phyloP scores from a whole-genome alignment of 495 filamentous ascomycete genomes.

The Chaetomium cochliodes region DNA sequence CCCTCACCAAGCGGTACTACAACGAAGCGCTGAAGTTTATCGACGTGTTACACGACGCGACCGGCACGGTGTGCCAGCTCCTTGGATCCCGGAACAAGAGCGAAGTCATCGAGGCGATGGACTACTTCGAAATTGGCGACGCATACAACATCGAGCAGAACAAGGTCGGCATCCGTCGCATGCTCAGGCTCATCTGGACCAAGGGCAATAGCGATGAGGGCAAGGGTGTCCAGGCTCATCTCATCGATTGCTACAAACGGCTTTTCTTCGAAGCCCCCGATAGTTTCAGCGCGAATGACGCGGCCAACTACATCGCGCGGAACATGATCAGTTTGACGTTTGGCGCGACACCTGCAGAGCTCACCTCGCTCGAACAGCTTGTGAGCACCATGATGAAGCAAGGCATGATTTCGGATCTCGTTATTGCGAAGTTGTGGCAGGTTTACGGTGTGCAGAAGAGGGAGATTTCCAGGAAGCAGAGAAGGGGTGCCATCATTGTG shows the following conservation, averaged over 20 bases:
- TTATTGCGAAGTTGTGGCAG: slow-evolving; percentile 93
- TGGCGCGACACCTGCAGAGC: slow-evolving; percentile 86
- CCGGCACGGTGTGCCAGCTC: slow-evolving; percentile 74
- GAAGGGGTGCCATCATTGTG: slow-evolving; percentile 91
- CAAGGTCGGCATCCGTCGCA: slow-evolving; percentile 82
- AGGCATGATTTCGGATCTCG: slow-evolving; percentile 78
- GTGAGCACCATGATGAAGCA: slow-evolving; percentile 97
- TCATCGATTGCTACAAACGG: slow-evolving; percentile 95
- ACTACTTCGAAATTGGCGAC: slow-evolving; percentile 92
- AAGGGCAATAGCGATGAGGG: slow-evolving; percentile 99
- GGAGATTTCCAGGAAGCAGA: slow-evolving; percentile 89
- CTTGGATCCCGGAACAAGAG: slow-evolving; percentile 93
- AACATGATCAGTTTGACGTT: slow-evolving; percentile 99
- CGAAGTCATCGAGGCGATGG: slow-evolving; percentile 98
- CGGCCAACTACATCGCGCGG: slow-evolving; percentile 91
- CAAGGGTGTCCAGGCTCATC: slow-evolving; percentile 93
- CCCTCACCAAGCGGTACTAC: slow-evolving; percentile 87
- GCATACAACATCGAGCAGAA: slow-evolving; percentile 93
- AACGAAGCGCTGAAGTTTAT: slow-evolving; percentile 91
- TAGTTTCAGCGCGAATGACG: slow-evolving; percentile 80
- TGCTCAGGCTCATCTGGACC: slow-evolving; percentile 97
- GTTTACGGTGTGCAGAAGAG: slow-evolving; percentile 92
- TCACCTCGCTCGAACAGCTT: slow-evolving; percentile 93
- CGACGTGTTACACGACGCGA: slow-evolving; percentile 82
- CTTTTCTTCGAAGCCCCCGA: slow-evolving; percentile 95